Conservation (phyloP, 2,329 filamentous ascomycete species). For the Acrocalymma vagum region DNA sequence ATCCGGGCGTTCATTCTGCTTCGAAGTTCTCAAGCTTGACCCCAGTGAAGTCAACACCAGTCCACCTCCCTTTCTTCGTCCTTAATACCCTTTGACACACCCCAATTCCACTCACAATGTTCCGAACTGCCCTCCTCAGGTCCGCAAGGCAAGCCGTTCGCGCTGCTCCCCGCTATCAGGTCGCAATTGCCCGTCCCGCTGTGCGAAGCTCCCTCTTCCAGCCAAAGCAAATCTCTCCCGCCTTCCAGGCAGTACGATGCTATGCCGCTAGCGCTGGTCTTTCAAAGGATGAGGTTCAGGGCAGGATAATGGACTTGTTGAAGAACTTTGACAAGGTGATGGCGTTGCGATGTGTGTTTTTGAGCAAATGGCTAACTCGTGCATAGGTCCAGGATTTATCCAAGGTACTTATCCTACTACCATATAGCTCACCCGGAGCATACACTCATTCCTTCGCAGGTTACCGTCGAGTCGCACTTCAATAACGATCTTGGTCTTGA, state of each 20-base stretch:
- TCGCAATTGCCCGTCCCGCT: slow-evolving; percentile 67
- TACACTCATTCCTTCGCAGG: slow-evolving; percentile 63
- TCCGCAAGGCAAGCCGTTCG: slow-evolving; percentile 67
- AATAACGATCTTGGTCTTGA: slow-evolving; percentile 96
- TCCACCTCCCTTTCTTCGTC: slow-evolving; percentile 33
- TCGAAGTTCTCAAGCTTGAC: slow-evolving; percentile 24
- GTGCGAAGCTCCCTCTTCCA: slow-evolving; percentile 69
- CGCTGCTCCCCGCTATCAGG: slow-evolving; percentile 51
- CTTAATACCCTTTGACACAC: slow-evolving; percentile 28
- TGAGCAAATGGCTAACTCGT: slow-evolving; percentile 33
- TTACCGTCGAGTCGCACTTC: slow-evolving; percentile 87
- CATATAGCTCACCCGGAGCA: not conserved
- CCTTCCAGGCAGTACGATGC: slow-evolving; percentile 76
- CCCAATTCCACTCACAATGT: slow-evolving; percentile 69
- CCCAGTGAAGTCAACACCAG: no score
- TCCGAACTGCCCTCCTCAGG: slow-evolving; percentile 86
- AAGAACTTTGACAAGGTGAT: slow-evolving; percentile 97
- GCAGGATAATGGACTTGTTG: slow-evolving; percentile 89
- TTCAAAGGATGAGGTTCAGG: slow-evolving; percentile 84
- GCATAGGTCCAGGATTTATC: slow-evolving; percentile 68
- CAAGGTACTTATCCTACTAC: slow-evolving; percentile 56
- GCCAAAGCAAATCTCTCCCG: slow-evolving; percentile 67
- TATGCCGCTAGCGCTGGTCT: slow-evolving; percentile 87
- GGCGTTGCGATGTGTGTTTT: slow-evolving; percentile 25
- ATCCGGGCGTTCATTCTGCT: slow-evolving; percentile 12